Evolutionary conservation across 2,329 filamentous ascomycete species (phyloP).

Genomic region (Xenoacremonium recifei): DNA sequence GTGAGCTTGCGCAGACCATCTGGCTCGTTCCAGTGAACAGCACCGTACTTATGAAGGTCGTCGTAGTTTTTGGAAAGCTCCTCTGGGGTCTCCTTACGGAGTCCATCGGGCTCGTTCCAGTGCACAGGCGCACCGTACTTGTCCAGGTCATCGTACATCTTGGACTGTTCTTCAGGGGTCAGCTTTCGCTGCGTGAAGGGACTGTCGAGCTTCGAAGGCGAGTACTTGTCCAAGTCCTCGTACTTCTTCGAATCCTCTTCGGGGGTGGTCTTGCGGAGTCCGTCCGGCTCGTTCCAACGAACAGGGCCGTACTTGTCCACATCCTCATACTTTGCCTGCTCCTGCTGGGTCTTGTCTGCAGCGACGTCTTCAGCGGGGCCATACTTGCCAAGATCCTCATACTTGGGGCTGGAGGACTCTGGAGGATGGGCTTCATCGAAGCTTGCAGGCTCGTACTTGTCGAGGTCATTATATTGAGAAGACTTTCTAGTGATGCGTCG

Average conservation of each 20-base stretch:
- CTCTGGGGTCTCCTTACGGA: conserved; percentile 26
- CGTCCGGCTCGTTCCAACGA: conserved; percentile 28
- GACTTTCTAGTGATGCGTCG: conserved; percentile 40
- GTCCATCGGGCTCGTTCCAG: conserved; percentile 36
- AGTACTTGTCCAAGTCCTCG: conserved; percentile 36
- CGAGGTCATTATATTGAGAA: conserved; percentile 31
- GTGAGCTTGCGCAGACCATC: conserved; percentile 29
- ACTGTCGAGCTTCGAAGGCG: conserved; percentile 27
- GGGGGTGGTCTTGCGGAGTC: conserved; percentile 14
- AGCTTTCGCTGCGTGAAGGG: conserved; percentile 23
- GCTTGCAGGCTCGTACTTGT: conserved; percentile 33
- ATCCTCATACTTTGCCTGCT: conserved; percentile 33
- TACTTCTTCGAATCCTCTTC: conserved; percentile 33
- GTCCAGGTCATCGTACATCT: conserved; percentile 39
- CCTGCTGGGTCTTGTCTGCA: conserved; percentile 18
- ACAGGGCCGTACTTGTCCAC: conserved; percentile 37
- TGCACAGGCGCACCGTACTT: conserved; percentile 33
- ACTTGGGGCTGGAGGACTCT: conserved; percentile 25
- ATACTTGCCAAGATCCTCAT: conserved; percentile 36
- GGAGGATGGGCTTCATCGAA: conserved; percentile 18
- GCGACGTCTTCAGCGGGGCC: conserved; percentile 30
- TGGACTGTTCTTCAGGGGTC: conserved; percentile 34
- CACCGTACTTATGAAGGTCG: conserved; percentile 33
- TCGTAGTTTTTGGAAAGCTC: conserved; percentile 36
- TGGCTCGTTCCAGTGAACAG: conserved; percentile 30